Conservation (phyloP, 75 land plant species). For the Cryptomeria japonica region DNA sequence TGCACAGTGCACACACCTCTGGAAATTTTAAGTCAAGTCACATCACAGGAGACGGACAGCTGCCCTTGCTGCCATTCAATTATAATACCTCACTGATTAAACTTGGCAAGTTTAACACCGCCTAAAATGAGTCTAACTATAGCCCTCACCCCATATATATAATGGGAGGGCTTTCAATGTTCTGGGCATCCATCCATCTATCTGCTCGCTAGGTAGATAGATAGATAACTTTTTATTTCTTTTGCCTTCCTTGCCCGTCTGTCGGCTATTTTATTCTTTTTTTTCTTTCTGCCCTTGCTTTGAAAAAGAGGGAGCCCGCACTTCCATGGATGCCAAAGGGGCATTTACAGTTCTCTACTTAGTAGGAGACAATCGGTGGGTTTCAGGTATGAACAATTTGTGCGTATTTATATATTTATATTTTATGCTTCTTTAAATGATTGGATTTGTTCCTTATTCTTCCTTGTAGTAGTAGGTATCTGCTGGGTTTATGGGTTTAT, state of each 20-base stretch:
- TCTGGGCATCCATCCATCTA: no score
- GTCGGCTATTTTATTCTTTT: not conserved
- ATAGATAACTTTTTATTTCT: not conserved
- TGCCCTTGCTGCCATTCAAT: not conserved
- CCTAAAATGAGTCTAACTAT: not conserved
- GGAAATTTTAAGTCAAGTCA: not conserved
- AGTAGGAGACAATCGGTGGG: not conserved
- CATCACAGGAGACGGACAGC: not conserved
- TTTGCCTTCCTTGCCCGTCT: not conserved
- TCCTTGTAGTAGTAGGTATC: no score
- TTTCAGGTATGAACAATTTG: not conserved
- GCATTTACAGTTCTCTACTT: not conserved
- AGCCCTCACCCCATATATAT: constrained; percentile 1
- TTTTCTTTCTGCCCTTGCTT: not conserved
- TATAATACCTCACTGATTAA: not conserved
- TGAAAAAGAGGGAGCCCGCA: not conserved
- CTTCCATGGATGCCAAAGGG: not conserved
- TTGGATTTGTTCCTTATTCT: not conserved
- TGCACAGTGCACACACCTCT: not conserved
- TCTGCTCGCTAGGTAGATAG: no score
- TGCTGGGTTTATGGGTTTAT: not conserved
- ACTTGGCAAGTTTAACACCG: constrained; percentile 2
- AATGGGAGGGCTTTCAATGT: not conserved
- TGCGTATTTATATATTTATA: not conserved
- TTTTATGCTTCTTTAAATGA: not conserved